These are phyloP conservation scores for Patellifolia procumbens DNA, from an alignment of 179 eudicot genomes.

Conservation along the genomic window DNA sequence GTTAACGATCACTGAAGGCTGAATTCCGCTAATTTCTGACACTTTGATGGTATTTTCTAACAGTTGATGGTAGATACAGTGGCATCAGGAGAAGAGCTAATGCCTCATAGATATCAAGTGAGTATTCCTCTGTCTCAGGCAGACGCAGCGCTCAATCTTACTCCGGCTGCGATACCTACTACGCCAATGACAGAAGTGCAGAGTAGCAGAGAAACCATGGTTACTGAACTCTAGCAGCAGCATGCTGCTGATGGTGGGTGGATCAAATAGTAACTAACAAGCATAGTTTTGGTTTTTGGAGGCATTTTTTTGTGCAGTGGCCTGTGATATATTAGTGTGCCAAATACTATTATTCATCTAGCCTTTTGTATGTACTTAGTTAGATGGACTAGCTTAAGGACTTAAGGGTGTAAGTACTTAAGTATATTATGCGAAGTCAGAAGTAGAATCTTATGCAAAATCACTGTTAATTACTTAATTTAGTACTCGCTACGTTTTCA, in stretches of 20 bases:
- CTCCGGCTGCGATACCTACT: constrained; percentile 8
- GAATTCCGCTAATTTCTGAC: too few relatives aligned
- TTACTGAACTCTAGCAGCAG: not conserved
- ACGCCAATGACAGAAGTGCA: not conserved
- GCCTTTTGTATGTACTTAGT: not conserved
- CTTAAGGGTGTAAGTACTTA: not conserved
- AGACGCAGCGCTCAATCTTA: constrained; percentile 9
- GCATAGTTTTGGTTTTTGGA: not conserved
- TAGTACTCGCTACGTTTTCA: too few relatives aligned
- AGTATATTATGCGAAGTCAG: not conserved
- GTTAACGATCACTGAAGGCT: not conserved
- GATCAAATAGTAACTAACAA: not conserved
- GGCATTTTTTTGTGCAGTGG: constrained; percentile 13
- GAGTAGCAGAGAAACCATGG: not conserved
- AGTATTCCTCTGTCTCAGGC: constrained; percentile 16
- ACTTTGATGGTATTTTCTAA: too few relatives aligned
- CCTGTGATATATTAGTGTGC: not conserved
- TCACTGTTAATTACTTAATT: too few relatives aligned
- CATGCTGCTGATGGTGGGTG: not conserved
- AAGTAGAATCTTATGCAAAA: not conserved
- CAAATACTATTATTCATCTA: constrained; percentile 6
- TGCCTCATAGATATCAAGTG: constrained; percentile 33
- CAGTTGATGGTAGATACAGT: constrained; percentile 32
- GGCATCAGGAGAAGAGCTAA: constrained; percentile 25
- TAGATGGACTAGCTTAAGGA: not conserved